Base-by-base conservation (phyloP, 73 alveolate species). In the Paraurostyla sp. region DNA sequence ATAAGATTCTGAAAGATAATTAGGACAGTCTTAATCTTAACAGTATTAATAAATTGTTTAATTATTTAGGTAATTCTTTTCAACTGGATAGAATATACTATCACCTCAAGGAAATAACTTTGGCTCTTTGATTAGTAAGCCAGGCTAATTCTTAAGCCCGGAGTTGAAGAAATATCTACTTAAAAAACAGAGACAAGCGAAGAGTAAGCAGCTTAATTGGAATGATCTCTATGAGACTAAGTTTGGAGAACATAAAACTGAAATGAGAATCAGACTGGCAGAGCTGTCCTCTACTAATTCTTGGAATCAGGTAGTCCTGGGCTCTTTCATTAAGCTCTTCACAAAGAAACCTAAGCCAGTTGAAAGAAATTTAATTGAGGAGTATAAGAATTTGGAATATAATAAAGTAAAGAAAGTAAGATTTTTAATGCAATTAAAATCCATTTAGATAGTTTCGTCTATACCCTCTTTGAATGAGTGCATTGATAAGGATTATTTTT, bases 391-490 rank as follows among this genome's bases (percentile, higher is more conserved):
- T 32, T 35, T 73, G 23, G 71, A 43, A 23, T 73, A 73, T 30
- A 50, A 73, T 27, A 73, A 73, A 33, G 86, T 73, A 9, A 73
- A 73, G 36, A 23, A 46, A 45, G 82, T 65, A 65, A 65, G 56
- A 6, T 38, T 65, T 22, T 9, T 7, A 36, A 27, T 16, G 23
- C 6, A 25, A 2, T 38, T 11, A 65, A 18, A 65, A 11, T 38
- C 41, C 41, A 35, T 65, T 11, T 65, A 65, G 82, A 73, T 73
- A 32, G 86, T 73, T 43, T 49, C 65, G 27, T 73, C 86, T 1
- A 73, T 73, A n/a, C 86, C 86, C 7, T 73, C 86, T 0, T 30
- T 73, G 22, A 73, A 73, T 73, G 86, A 73, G 46, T 73, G 86
- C 50, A 73, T 73, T 7, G 86, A 73, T 27, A 73, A 73, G 56